phyloP scores from a whole-genome alignment of 441 rosid genomes.

The Gossypium davidsonii region DNA sequence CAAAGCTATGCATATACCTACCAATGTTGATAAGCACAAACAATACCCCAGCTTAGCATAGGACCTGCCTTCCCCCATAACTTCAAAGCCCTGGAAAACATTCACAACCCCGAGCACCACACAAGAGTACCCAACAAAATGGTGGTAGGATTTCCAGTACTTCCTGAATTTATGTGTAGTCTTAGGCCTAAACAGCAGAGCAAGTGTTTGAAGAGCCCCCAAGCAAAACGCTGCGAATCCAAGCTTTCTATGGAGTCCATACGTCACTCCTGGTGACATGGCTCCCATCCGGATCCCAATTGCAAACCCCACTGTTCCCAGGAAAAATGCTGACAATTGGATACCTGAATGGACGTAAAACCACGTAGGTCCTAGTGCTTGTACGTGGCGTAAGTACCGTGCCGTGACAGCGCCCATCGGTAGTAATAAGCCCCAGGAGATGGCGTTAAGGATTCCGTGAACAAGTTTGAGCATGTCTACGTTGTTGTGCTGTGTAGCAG shows the following conservation, averaged over 20 bases:
- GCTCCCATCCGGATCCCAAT: conserved; percentile 67
- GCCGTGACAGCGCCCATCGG: conserved; percentile 70
- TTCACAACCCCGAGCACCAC: conserved; percentile 87
- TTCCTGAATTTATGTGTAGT: conserved; percentile 78
- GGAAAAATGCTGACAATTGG: conserved; percentile 48
- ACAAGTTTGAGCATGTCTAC: conserved; percentile 35
- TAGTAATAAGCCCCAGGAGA: conserved; percentile 63
- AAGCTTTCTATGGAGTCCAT: conserved; percentile 66
- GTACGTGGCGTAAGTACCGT: conserved; percentile 63
- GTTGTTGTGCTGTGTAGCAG: conserved; percentile 32
- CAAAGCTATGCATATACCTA: conserved; percentile 75
- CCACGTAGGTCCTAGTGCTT: conserved; percentile 74
- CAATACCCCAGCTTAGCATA: conserved; percentile 67
- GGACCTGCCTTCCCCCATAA: conserved; percentile 67
- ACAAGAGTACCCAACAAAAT: conserved; percentile 83
- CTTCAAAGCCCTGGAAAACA: conserved; percentile 88
- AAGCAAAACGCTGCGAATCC: conserved; percentile 60
- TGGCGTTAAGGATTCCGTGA: conserved; percentile 59
- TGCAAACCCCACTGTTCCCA: conserved; percentile 66
- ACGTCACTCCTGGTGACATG: conserved; percentile 52
- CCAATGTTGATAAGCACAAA: conserved; percentile 57
- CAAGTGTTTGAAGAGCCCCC: conserved; percentile 68
- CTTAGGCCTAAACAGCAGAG: conserved; percentile 74
- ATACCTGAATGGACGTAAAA: conserved; percentile 72
- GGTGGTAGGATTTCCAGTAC: conserved; percentile 96